Evolutionary conservation across 2,329 filamentous ascomycete species (phyloP).

Genomic region (Celoporthe dispersa): DNA sequence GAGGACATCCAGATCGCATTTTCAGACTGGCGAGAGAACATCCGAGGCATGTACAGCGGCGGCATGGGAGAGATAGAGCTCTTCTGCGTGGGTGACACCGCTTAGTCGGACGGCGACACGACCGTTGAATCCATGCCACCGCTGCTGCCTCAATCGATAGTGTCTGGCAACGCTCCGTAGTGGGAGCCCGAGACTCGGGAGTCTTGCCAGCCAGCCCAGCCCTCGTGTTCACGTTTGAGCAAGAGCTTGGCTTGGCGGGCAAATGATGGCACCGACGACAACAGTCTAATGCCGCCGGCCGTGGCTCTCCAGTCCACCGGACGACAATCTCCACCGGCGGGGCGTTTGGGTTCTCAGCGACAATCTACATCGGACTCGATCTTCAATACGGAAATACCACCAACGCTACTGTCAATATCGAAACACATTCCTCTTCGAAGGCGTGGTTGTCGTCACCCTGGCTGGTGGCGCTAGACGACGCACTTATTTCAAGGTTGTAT

Average conservation of each 20-base stretch:
- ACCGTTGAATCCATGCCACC: slow-evolving; percentile 17
- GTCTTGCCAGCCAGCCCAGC: not conserved
- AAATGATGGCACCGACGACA: not conserved
- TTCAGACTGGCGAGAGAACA: slow-evolving; percentile 85
- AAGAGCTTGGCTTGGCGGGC: slow-evolving; percentile 18
- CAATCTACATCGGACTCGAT: not conserved
- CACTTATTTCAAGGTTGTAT: not conserved
- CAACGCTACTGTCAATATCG: not conserved
- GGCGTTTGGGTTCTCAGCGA: not conserved
- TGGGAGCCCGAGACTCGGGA: slow-evolving; percentile 8
- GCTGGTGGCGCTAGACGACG: slow-evolving; percentile 14
- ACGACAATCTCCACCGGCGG: not conserved
- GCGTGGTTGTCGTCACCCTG: slow-evolving; percentile 4
- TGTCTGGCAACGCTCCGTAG: slow-evolving; percentile 3
- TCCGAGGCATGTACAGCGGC: slow-evolving; percentile 60
- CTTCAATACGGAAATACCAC: not conserved
- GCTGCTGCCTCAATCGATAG: slow-evolving; percentile 1
- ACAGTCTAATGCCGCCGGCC: not conserved
- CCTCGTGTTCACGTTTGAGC: not conserved
- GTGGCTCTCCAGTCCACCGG: not conserved
- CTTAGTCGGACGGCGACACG: slow-evolving; percentile 27
- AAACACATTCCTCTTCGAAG: not conserved
- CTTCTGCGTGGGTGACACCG: slow-evolving; percentile 68
- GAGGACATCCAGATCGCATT: slow-evolving; percentile 97
- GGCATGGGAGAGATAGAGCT: slow-evolving; percentile 89